Conservation (phyloP, 805 yeast genomes). For the Metschnikowia similis region DNA sequence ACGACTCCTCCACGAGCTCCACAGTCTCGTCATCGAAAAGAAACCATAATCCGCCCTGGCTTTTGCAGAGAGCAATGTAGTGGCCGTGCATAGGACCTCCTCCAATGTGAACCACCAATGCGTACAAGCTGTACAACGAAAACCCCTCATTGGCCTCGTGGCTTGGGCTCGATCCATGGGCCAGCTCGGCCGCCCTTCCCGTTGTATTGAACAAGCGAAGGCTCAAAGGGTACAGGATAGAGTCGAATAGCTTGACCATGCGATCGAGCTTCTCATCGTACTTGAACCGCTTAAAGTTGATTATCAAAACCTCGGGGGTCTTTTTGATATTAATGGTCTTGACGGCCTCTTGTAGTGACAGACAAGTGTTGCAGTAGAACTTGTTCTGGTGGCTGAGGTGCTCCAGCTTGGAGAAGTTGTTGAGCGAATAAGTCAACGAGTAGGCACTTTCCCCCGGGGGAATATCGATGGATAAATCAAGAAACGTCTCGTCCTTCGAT, state of each 20-base stretch:
- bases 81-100: conserved; percentile 99
- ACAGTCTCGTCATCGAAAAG: conserved; percentile 94
- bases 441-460: conserved; percentile 55
- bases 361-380: conserved; percentile 88
- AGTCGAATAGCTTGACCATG: conserved; percentile 81
- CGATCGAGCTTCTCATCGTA: conserved; percentile 78
- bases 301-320: conserved; percentile 72
- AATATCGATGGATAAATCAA: conserved; percentile 83
- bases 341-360: conserved; percentile 89
- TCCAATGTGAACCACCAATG: conserved; percentile 90
- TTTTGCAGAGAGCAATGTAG: conserved; percentile 81
- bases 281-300: conserved; percentile 89
- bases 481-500: conserved; percentile 76
- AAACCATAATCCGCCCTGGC: conserved; percentile 78
- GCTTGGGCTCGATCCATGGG: not conserved
- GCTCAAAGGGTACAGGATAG: conserved; percentile 74
- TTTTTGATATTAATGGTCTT: conserved; percentile 77
- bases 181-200: not conserved
- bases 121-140: conserved; percentile 68
- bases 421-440: conserved; percentile 70
- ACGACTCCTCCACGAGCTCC: conserved; percentile 77
- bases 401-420: conserved; percentile 81
- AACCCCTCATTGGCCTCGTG: conserved; percentile 11
- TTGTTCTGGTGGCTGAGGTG: conserved; percentile 82
- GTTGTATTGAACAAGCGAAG: conserved; percentile 70